Evolutionary conservation across 768 basidiomycete genomes (phyloP), one percentile per base, ranked within the genome.

Genomic region (Psilocybe sp.): DNA sequence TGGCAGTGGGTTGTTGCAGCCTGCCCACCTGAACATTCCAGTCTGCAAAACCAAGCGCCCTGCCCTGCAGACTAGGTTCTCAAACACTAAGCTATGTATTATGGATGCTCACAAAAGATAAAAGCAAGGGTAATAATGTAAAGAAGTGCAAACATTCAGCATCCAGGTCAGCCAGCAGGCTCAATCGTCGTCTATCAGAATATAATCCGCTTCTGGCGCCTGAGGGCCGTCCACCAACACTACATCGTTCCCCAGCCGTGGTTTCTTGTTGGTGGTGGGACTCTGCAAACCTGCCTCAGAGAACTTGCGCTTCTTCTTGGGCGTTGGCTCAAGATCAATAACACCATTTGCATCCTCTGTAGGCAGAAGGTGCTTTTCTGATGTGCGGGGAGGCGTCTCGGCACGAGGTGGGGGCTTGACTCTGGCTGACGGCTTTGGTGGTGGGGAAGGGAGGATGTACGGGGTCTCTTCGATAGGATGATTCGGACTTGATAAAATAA

Each of bases 171-270:
- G 23, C 23, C 23, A n/a, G 23, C 23, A 4, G 4, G 23, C 7
- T 28, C 23, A 28, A 28, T 28, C 23, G 23, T 50, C 49, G 20
- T 50, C 49, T 3, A 50, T 44, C 42, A 50, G 20, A 20, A 50
- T 50, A 34, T 40, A 50, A 40, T 51, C 44, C 18, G 15, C 50
- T 19, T 35, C 37, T 13, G 11, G 31, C 37, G 35, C 31, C 40
- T 19, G 13, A 18, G 70, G 74, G 10, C 72, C 69, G 31, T 88
- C 87, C 63, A 92, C 65, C 57, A 89, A 54, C 32, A 92, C 63
- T 40, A 92, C 90, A 48, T 92, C 89, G 59, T 86, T 82, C 41
- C 92, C 89, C 49, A 91, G 61, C 54, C 71, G 66, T 49, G 80
- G 67, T 58, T 76, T 80, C 69, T 89, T 87, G 59, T 78, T 85